Conservation (phyloP, 768 basidiomycete species). For the Tricholoma matsutake region DNA sequence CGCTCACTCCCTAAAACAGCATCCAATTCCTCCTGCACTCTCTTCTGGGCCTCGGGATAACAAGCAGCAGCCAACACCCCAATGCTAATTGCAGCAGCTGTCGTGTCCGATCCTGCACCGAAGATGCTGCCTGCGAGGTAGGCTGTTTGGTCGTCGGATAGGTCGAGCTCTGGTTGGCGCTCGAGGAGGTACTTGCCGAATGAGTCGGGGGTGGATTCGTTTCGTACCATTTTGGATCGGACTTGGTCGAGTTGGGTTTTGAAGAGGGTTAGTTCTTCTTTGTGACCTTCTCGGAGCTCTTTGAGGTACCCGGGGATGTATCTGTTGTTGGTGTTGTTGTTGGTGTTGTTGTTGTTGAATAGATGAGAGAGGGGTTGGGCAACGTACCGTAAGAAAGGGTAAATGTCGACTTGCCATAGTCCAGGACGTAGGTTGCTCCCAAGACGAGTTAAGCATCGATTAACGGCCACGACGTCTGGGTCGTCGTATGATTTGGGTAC, state of each 20-base stretch:
- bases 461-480: conserved; percentile 46
- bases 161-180: conserved; percentile 48
- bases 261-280: conserved; percentile 54
- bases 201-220: conserved; percentile 38
- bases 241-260: conserved; percentile 49
- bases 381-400: conserved; percentile 37
- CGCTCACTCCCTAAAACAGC: conserved; percentile 40
- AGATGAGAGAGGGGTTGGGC: background rate
- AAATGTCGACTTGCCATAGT: conserved; percentile 45
- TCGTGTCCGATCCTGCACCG: conserved; percentile 67
- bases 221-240: conserved; percentile 40
- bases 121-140: conserved; percentile 66
- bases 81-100: conserved; percentile 55
- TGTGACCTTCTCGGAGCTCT: conserved; percentile 54
- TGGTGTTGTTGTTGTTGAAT: background rate
- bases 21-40: conserved; percentile 56
- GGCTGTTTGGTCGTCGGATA: conserved; percentile 55
- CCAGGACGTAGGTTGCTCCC: conserved; percentile 43
- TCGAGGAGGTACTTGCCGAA: conserved; percentile 61
- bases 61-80: conserved; percentile 56
- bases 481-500: conserved; percentile 39
- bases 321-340: conserved; percentile 17
- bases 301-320: conserved; percentile 61
- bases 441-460: conserved; percentile 42
- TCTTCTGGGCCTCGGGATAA: conserved; percentile 49